phyloP scores from a whole-genome alignment of 139 green algal genomes.

The Picochlorum sp. region DNA sequence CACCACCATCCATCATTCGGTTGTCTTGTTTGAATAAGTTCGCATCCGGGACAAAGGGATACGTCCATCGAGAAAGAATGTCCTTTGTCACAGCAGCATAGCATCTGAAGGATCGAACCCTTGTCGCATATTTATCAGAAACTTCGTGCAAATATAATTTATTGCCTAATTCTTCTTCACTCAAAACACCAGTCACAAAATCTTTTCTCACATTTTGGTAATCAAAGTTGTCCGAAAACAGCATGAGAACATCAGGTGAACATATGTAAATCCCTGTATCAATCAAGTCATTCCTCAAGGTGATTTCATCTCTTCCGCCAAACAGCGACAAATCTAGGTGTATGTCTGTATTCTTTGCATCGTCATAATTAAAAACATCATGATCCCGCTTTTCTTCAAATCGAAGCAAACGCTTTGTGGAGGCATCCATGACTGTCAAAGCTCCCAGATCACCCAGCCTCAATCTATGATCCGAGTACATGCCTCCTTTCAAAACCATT shows the following conservation, averaged over 20 bases:
- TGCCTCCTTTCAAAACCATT: slow-evolving; percentile 39
- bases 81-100: slow-evolving; percentile 59
- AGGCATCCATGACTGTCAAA: slow-evolving; percentile 49
- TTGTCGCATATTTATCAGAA: slow-evolving; percentile 50
- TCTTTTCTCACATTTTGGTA: slow-evolving; percentile 82
- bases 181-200: slow-evolving; percentile 85
- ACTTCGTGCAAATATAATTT: slow-evolving; percentile 84
- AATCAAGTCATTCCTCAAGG: slow-evolving; percentile 67
- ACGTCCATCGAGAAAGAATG: slow-evolving; percentile 69
- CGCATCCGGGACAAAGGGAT: slow-evolving; percentile 71
- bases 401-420: slow-evolving; percentile 38
- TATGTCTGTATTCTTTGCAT: not conserved
- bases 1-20: not conserved
- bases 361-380: not conserved
- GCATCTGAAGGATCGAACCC: slow-evolving; percentile 60
- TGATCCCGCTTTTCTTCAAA: not conserved
- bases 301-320: slow-evolving; percentile 50
- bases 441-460: slow-evolving; percentile 49
- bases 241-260: slow-evolving; percentile 83
- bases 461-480: slow-evolving; percentile 29
- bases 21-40: slow-evolving; percentile 30
- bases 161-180: slow-evolving; percentile 95
- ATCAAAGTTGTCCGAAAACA: slow-evolving; percentile 99
- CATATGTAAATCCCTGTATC: slow-evolving; percentile 84
- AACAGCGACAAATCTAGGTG: slow-evolving; percentile 57